Evolutionary conservation across 306 rosid genomes (phyloP), one percentile per base, ranked within the genome.

Genomic region (Mimosa pudica): DNA sequence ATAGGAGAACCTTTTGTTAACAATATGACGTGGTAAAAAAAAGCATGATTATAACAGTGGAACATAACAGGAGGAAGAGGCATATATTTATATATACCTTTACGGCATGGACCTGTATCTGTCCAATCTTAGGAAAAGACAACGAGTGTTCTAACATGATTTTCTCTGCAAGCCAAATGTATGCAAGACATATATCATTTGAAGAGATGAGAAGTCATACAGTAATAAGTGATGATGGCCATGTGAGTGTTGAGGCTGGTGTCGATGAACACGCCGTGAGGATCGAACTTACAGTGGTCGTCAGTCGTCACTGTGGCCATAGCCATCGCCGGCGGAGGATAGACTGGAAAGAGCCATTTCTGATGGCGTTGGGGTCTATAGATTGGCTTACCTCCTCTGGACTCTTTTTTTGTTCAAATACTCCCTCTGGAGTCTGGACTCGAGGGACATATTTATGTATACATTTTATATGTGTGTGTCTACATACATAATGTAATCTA

Each of bases 181-280:
- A 24, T 3, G 49, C 57, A 83, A 41, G 51, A 35, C 10, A 44
- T 20, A 51, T 51, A 41, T 58, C 18, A 78, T 24, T 30, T 16
- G 36, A 77, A 74, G 48, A 60, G 36, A 48, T n/a, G 18, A 64
- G 52, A 74, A 70, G 1, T 46, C 42, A 5, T 7, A 58, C 16
- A 60, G 44, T 36, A 24, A 42, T 81, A 83, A 84, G 89, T 84
- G 62, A 80, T 8, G 81, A 91, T 16, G 32, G 89, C 95, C 76
- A 92, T 64, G 90, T 83, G 91, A 18, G 97, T 94, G 46, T 67
- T 88, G 74, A 92, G 91, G 78, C 70, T 94, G 60, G 98, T 91
- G 45, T 89, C 90, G 30, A 94, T 33, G 86, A 88, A 94, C 70
- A 91, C 86, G 1, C 85, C 45, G 74, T 51, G 49, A 54, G 33